Base-by-base conservation (phyloP, 2,329 filamentous ascomycete genomes). In the Leptodontidium sp. region DNA sequence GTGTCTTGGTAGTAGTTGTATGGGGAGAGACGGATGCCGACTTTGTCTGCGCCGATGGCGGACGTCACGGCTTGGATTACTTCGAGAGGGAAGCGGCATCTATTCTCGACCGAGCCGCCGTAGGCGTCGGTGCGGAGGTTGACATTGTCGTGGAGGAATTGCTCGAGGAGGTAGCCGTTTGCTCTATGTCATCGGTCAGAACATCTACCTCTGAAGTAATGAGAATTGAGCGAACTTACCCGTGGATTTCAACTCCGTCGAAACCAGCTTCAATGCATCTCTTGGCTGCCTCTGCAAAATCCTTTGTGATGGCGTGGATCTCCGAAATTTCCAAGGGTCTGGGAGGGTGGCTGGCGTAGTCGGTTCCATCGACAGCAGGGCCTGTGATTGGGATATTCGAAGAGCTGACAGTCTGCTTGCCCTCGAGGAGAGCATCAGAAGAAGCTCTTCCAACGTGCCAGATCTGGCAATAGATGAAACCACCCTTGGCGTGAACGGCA, bases 1-100 rank as follows among this genome's bases (percentile, higher is more conserved):
- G 91, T 89, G 49, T 84, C 85, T 70, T 91, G 87, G 79, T 88
- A 91, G 0, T 80, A 80, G 62, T 83, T 85, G 80, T 84, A 91
- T 0, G 90, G 90, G 1, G 83, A 86, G n/a, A 87, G 75, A 4
- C 76, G 72, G 43, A 91, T 84, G 0, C 84, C 87, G 2, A 84
- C 81, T 14, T 82, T 80, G 1, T 88, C 83, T 0, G 84, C 75
- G 0, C 88, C 88, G 17, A 87, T 78, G 0, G 85, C 83, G 0
- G 81, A 77, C 0, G 79, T 77, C 6, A 87, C 82, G 0, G 85
- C 85, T 53, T 84, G 80, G 0, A 85, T 81, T n/a, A 87, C 83
- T 72, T 88, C 86, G 8, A 88, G 70, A 0, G 80, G 80, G 69
- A 88, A 86, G 35, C 85, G 76, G 67, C 81, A 75, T 67, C 87